Base-by-base conservation (phyloP, 2,329 filamentous ascomycete species). In the Fusarium bactridioides region DNA sequence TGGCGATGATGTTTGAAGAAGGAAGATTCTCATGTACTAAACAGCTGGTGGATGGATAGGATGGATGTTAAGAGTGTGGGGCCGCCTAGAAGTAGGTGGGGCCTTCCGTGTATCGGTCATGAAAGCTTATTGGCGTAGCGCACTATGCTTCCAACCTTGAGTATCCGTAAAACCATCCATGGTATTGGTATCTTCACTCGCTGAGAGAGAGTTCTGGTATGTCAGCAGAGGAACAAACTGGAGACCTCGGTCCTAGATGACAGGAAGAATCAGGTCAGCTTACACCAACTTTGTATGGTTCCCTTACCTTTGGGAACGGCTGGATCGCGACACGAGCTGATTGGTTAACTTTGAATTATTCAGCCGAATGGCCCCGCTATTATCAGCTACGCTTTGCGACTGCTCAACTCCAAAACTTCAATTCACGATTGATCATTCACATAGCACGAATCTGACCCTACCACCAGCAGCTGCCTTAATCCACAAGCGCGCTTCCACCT, bases 1-100 rank as follows among this genome's bases (percentile, higher is more conserved):
- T 92, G 84, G 58, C 25, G 67, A 33, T 44, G 44, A 61, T 66
- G 56, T 73, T 44, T 50, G 18, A 62, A 47, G 56, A 25, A 66
- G 61, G 38, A 47, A 69, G 40, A n/a, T 63, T 31, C 41, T 23
- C 12, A 43, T n/a, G 13, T 23, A 16, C 31, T 33, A 25, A 27
- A 38, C 29, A 27, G 48, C n/a, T 35, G 23, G 54, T 53, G 40
- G 61, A 55, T 53, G 48, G 48, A 50, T 27, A 69, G 35, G 37
- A 10, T 33, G 29, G 37, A 10, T 29, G 29, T 38, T 35, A 40
- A 51, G 19, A 40, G 41, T 37, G 48, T 69, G 61, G 66, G 57
- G 64, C 56, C 12, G 18, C 9, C 18, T 37, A 35, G 16, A 51
- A 35, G 35, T 33, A 25, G 13, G 45, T 70, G 62, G 67, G 48